These are phyloP conservation scores for Talaromyces piceae DNA, from an alignment of 2,329 filamentous ascomycete genomes.

Conservation along the genomic window DNA sequence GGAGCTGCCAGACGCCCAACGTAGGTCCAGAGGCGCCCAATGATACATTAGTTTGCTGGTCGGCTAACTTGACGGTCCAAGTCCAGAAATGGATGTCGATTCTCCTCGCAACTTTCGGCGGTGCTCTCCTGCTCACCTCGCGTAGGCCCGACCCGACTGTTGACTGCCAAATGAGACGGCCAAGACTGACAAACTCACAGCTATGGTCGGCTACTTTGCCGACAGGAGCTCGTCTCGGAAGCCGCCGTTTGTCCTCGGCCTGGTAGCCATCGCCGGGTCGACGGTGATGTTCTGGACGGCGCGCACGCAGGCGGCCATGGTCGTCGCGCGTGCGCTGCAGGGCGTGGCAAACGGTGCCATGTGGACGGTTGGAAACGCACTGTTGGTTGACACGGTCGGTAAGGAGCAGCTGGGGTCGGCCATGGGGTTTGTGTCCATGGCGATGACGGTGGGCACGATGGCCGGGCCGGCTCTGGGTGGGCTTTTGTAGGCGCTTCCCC, in stretches of 20 bases:
- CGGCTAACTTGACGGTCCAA: conserved; percentile 1
- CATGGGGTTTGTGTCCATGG: conserved; percentile 45
- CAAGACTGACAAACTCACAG: not conserved
- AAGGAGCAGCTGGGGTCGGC: conserved; percentile 52
- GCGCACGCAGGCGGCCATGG: conserved; percentile 38
- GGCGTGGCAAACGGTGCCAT: conserved; percentile 52
- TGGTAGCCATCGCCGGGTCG: conserved; percentile 45
- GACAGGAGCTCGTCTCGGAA: conserved; percentile 47
- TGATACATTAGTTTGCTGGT: not conserved
- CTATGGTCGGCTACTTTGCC: conserved; percentile 36
- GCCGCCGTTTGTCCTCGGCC: conserved; percentile 50
- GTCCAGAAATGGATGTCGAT: conserved; percentile 65
- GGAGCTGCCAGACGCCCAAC: conserved; percentile 28
- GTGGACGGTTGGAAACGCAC: conserved; percentile 54
- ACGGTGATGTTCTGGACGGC: conserved; percentile 51
- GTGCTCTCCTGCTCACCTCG: conserved; percentile 50
- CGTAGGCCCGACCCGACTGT: conserved; percentile 14
- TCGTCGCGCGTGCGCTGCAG: conserved; percentile 49
- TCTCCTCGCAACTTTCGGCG: conserved; percentile 63
- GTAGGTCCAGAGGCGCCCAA: conserved; percentile 31
- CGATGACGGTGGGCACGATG: conserved; percentile 52
- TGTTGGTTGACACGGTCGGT: conserved; percentile 53
- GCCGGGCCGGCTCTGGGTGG: conserved; percentile 44
- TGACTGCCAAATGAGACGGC: not conserved
- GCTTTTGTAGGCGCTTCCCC: conserved; percentile 12